Percentiles rank a stretch among this genome's conserved stretches.
Conservation (phyloP, 2,329 filamentous ascomycete species). For the Colletotrichum aenigma region DNA sequence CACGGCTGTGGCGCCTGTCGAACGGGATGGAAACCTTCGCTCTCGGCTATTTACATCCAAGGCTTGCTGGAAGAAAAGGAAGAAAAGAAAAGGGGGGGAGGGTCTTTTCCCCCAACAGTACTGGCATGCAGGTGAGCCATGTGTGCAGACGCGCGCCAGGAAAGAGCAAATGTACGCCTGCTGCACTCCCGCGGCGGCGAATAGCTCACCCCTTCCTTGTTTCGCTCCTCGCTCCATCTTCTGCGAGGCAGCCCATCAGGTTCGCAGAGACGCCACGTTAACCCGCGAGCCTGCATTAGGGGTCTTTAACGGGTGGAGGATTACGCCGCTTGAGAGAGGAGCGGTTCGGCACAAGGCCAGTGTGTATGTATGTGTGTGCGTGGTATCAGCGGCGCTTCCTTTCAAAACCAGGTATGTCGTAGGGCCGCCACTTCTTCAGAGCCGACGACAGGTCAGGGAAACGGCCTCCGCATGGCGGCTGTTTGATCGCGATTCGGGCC, state of each 20-base stretch:
- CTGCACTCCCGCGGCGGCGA: neutral
- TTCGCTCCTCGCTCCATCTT: neutral
- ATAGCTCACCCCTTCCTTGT: neutral
- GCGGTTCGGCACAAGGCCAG: neutral
- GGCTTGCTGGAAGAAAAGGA: neutral
- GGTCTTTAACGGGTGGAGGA: neutral
- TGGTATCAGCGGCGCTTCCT: neutral
- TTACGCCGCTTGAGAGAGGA: neutral
- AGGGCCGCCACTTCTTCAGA: neutral
- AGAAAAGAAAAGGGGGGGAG: neutral
- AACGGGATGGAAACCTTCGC: neutral
- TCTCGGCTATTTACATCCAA: neutral
- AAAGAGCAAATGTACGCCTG: neutral
- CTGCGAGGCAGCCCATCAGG: neutral
- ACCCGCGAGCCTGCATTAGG: neutral
- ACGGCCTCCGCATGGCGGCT: conserved; percentile 1
- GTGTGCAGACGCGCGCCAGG: neutral
- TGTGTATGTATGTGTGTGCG: neutral
- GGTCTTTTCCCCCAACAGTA: neutral
- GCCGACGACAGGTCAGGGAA: conserved; percentile 8
- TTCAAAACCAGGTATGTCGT: neutral
- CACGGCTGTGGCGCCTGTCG: neutral
- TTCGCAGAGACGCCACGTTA: neutral
- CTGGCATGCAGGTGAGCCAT: neutral
- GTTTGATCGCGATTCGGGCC: conserved; percentile 14